phyloP scores from a whole-genome alignment of 2,329 filamentous ascomycete species.

The Aureobasidium vineae region DNA sequence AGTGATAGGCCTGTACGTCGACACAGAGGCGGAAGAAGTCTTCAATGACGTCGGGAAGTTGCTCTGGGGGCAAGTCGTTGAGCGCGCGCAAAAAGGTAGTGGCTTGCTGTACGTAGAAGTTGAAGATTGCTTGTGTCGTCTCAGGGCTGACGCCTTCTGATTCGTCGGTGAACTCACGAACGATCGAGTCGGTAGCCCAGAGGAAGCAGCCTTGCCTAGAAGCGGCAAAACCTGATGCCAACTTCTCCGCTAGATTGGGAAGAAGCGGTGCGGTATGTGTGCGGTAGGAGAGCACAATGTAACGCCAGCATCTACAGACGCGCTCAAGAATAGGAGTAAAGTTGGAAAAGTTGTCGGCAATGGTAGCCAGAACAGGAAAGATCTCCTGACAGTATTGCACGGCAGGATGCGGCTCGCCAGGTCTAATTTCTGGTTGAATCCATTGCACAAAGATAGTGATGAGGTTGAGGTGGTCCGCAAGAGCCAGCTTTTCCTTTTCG shows the following conservation, averaged over 20 bases:
- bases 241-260: slow-evolving; percentile 79
- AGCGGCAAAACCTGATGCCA: slow-evolving; percentile 77
- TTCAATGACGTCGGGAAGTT: slow-evolving; percentile 82
- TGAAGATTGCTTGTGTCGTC: slow-evolving; percentile 86
- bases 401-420: slow-evolving; percentile 75
- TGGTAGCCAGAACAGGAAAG: slow-evolving; percentile 79
- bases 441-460: slow-evolving; percentile 86
- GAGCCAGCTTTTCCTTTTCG: slow-evolving; percentile 76
- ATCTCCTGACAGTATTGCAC: slow-evolving; percentile 97
- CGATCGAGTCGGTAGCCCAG: slow-evolving; percentile 95
- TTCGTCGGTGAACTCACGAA: slow-evolving; percentile 92
- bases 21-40: slow-evolving; percentile 94
- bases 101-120: slow-evolving; percentile 92
- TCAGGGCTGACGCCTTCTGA: slow-evolving; percentile 76
- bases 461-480: slow-evolving; percentile 92
- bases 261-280: slow-evolving; percentile 84
- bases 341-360: slow-evolving; percentile 81
- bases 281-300: slow-evolving; percentile 95
- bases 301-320: slow-evolving; percentile 91
- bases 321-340: slow-evolving; percentile 90
- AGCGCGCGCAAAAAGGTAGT: slow-evolving; percentile 85
- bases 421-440: slow-evolving; percentile 70
- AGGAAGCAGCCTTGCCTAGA: slow-evolving; percentile 95
- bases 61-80: slow-evolving; percentile 74
- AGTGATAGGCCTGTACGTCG: slow-evolving; percentile 91